phyloP scores from a whole-genome alignment of 179 eudicot species.

The Patellifolia procumbens region DNA sequence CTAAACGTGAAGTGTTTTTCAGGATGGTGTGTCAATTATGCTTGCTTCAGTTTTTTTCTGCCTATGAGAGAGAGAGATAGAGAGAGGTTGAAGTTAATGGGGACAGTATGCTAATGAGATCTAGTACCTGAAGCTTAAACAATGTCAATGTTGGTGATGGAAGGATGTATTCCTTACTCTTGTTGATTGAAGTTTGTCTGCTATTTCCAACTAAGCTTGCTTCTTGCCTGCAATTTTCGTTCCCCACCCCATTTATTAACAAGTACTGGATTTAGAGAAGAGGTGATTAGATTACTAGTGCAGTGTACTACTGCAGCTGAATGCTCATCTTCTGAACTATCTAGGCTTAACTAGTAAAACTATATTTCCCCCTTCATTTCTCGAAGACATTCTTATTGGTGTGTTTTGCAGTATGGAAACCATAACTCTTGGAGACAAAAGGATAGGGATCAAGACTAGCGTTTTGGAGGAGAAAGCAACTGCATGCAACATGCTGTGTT shows the following conservation, averaged over 20 bases:
- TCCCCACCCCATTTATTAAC: neutral
- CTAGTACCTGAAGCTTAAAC: neutral
- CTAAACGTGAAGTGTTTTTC: neutral
- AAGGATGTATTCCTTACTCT: neutral
- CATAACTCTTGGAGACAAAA: constrained; percentile 91
- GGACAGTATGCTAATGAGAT: neutral
- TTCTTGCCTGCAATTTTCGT: neutral
- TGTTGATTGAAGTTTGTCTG: neutral
- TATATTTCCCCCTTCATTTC: neutral
- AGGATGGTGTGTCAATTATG: neutral
- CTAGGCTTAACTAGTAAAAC: neutral
- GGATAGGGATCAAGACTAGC: constrained; percentile 95
- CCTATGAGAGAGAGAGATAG: neutral
- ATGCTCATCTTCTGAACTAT: neutral
- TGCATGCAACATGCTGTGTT: constrained; percentile 96
- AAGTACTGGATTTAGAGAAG: neutral
- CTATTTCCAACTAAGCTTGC: neutral
- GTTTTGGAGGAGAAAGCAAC: constrained; percentile 99
- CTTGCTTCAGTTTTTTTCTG: neutral
- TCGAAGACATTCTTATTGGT: neutral
- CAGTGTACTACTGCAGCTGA: neutral
- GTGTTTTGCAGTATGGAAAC: constrained; percentile 85
- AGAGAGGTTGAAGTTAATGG: neutral
- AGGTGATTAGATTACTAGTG: neutral
- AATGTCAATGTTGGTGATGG: neutral